These are phyloP conservation scores for Coemansia sp. DNA, from an alignment of 192 early-diverging fungal genomes.

Conservation along the genomic window DNA sequence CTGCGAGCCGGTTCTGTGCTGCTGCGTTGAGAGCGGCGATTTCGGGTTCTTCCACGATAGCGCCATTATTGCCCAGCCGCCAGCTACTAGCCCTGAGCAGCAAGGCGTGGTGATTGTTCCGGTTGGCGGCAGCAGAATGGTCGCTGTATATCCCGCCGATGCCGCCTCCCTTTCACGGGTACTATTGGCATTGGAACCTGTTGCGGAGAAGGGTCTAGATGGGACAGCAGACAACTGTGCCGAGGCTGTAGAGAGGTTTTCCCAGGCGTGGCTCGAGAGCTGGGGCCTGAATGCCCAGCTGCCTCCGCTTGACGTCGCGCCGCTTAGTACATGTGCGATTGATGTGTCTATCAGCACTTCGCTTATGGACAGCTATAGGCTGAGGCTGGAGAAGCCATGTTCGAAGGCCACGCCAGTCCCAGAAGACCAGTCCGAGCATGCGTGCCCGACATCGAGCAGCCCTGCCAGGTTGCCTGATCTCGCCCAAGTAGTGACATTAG, in stretches of 20 bases:
- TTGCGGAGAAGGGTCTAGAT: not conserved
- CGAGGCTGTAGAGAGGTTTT: not conserved
- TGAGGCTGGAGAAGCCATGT: too few relatives aligned
- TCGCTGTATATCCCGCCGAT: conserved; percentile 16
- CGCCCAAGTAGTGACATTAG: conserved; percentile 1
- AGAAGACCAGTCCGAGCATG: too few relatives aligned
- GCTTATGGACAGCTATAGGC: not conserved
- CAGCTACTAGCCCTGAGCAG: too few relatives aligned
- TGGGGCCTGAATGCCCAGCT: conserved; percentile 8
- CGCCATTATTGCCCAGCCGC: too few relatives aligned
- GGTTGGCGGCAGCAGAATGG: not conserved
- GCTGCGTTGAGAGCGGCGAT: too few relatives aligned
- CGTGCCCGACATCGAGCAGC: too few relatives aligned
- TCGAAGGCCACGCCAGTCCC: too few relatives aligned
- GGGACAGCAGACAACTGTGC: not conserved
- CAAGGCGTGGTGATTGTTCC: conserved; percentile 15
- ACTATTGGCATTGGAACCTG: too few relatives aligned
- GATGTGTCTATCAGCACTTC: conserved; percentile 16
- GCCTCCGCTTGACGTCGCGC: not conserved
- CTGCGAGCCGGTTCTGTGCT: not conserved
- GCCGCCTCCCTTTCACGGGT: not conserved
- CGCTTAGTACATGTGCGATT: conserved; percentile 3
- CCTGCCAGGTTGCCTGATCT: not conserved
- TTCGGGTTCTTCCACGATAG: too few relatives aligned
- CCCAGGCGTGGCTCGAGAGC: conserved; percentile 23